phyloP scores from a whole-genome alignment of 805 yeast genomes.

The Kluyveromyces lactis region DNA sequence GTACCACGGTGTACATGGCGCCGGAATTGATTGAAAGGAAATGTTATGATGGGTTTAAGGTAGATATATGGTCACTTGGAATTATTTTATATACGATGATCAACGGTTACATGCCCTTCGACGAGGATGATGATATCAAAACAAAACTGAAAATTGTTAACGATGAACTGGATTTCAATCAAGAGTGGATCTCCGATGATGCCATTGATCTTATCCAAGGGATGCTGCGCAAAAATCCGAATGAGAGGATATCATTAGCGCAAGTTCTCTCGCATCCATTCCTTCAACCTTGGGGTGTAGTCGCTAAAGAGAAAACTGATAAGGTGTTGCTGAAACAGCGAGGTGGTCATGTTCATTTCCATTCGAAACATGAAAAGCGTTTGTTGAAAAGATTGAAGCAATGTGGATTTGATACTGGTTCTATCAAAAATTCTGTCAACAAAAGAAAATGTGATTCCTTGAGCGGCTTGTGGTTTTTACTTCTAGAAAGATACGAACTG shows the following conservation, averaged over 20 bases:
- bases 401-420: constrained; percentile 55
- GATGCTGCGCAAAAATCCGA: constrained; percentile 61
- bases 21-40: constrained; percentile 72
- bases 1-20: constrained; percentile 94
- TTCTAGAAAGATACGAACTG: constrained; percentile 41
- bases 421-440: constrained; percentile 48
- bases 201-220: constrained; percentile 42
- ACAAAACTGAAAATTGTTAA: constrained; percentile 54
- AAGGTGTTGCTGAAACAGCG: constrained; percentile 31
- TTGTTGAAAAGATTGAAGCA: constrained; percentile 51
- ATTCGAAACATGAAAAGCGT: constrained; percentile 52
- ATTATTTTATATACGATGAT: constrained; percentile 77
- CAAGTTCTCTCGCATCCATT: constrained; percentile 46
- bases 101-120: constrained; percentile 87
- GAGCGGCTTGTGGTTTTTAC: constrained; percentile 67
- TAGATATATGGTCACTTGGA: constrained; percentile 91
- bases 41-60: constrained; percentile 70
- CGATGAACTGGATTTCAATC: constrained; percentile 53
- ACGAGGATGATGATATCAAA: constrained; percentile 61
- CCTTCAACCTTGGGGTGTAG: constrained; percentile 38
- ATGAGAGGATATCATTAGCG: constrained; percentile 46
- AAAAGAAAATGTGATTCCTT: constrained; percentile 59
- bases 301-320: constrained; percentile 34
- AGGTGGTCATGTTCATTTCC: constrained; percentile 37
- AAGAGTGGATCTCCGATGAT: constrained; percentile 36